These are phyloP conservation scores for Lepidium didymum DNA, from an alignment of 345 rosid genomes.

Conservation along the genomic window DNA sequence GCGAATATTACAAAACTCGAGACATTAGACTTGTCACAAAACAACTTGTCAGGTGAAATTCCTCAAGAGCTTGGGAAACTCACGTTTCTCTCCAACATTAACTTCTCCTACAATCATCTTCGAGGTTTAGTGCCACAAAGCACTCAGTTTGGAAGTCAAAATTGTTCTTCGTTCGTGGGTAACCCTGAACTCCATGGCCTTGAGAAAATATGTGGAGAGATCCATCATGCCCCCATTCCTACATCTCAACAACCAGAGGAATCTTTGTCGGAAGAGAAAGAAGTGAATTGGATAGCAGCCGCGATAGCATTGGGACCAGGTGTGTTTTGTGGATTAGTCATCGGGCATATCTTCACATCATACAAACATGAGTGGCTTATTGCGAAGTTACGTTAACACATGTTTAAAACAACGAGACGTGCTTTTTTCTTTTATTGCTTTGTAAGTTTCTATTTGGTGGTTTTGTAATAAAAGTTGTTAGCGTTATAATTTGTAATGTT, in stretches of 20 bases:
- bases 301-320: not conserved
- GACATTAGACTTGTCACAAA: not conserved
- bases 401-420: too few species aligned
- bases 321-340: not conserved
- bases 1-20: not conserved
- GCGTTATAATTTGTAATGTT: too few species aligned
- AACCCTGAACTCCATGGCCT: not conserved
- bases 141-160: not conserved
- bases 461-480: too few species aligned
- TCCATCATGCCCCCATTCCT: not conserved
- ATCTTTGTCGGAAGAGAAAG: not conserved
- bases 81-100: not conserved
- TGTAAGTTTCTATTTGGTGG: too few species aligned
- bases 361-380: not conserved
- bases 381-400: not conserved
- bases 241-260: not conserved
- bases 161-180: not conserved
- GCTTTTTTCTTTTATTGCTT: too few species aligned
- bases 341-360: not conserved
- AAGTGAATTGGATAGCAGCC: not conserved
- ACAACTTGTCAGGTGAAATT: not conserved
- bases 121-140: not conserved
- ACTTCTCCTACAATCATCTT: not conserved
- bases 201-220: not conserved
- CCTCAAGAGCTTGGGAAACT: not conserved